Conservation (phyloP, 1,284 basidiomycete species). For the Tremellales sp. region DNA sequence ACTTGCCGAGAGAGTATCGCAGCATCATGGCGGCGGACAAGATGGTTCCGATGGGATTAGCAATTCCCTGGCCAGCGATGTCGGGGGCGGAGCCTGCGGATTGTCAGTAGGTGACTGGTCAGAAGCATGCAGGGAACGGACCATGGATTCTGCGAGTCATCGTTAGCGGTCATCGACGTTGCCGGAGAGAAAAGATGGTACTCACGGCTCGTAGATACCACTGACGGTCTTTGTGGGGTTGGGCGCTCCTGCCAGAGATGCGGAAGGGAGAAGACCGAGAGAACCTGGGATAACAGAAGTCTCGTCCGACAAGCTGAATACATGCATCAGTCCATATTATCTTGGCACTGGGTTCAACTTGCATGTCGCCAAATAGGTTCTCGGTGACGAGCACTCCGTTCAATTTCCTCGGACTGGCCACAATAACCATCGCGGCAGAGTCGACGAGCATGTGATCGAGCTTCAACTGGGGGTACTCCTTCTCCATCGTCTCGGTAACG, state of each 20-base stretch:
- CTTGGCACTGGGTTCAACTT: constrained; percentile 43
- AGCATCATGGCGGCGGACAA: constrained; percentile 93
- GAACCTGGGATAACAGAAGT: constrained; percentile 97
- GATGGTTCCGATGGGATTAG: constrained; percentile 96
- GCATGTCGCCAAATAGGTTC: constrained; percentile 97
- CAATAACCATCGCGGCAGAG: constrained; percentile 94
- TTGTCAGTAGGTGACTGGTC: constrained; percentile 1
- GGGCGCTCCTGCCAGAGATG: constrained; percentile 82
- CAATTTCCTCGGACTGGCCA: constrained; percentile 84
- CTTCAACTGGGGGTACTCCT: constrained; percentile 80
- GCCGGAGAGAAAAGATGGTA: constrained; percentile 1
- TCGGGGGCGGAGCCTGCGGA: constrained; percentile 88
- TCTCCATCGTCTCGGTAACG: constrained; percentile 73
- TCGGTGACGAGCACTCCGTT: constrained; percentile 95
- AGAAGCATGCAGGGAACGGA: not conserved
- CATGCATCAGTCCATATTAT: constrained; percentile 2
- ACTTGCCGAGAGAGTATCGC: constrained; percentile 87
- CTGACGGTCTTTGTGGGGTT: constrained; percentile 62
- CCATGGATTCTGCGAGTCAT: constrained; percentile 24
- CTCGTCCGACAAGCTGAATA: constrained; percentile 81
- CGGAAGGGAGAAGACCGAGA: constrained; percentile 91
- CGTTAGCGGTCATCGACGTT: not conserved
- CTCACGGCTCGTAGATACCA: constrained; percentile 86
- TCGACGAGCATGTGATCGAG: constrained; percentile 92
- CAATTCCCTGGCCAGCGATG: constrained; percentile 90